These are phyloP conservation scores for Celoporthe dispersa DNA, from an alignment of 2,329 filamentous ascomycete genomes.

Conservation along the genomic window DNA sequence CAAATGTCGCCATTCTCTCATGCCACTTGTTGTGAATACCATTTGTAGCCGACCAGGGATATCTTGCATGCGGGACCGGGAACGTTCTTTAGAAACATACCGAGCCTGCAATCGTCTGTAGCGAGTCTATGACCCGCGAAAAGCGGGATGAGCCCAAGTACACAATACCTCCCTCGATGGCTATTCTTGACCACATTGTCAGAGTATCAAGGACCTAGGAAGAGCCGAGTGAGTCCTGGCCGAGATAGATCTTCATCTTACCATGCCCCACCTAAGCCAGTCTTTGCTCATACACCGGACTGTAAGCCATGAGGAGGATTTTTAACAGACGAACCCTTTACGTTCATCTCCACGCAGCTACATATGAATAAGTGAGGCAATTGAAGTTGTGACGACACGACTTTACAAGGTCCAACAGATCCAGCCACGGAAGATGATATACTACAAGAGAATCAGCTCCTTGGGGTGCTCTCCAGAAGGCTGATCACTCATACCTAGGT, in stretches of 20 bases:
- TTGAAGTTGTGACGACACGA: slow-evolving; percentile 29
- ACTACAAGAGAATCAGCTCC: slow-evolving; percentile 16
- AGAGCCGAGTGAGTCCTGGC: background rate
- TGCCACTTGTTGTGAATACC: background rate
- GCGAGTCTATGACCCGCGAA: slow-evolving; percentile 12
- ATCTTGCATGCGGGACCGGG: background rate
- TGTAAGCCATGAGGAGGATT: slow-evolving; percentile 8
- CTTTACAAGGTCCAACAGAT: slow-evolving; percentile 2
- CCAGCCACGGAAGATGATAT: background rate
- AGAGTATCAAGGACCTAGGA: slow-evolving; percentile 6
- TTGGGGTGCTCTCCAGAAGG: background rate
- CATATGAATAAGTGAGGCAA: background rate
- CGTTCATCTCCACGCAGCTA: slow-evolving; percentile 11
- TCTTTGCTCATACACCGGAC: background rate
- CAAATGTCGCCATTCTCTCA: slow-evolving; percentile 5
- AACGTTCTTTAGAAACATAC: background rate
- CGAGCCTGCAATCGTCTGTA: background rate
- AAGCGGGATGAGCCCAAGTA: slow-evolving; percentile 1
- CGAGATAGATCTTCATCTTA: background rate
- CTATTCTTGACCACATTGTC: too few species aligned
- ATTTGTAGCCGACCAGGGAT: background rate
- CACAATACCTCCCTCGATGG: background rate
- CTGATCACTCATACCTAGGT: background rate
- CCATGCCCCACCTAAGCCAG: background rate
- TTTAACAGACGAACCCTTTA: slow-evolving; percentile 11